phyloP scores from a whole-genome alignment of 352 stramenopile genomes.

The Globisporangium recalcitrans region DNA sequence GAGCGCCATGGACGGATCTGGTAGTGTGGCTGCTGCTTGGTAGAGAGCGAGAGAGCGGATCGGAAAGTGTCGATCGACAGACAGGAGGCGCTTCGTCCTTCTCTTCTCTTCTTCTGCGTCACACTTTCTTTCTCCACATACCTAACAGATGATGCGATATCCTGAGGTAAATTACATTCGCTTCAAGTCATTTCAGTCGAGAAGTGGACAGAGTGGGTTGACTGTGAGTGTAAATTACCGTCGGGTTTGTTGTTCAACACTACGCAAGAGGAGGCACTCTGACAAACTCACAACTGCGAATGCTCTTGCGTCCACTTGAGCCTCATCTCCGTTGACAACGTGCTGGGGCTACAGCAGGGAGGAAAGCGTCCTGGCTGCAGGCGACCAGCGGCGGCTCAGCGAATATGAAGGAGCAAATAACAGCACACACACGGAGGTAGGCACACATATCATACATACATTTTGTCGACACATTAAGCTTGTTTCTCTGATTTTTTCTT shows the following conservation, averaged over 20 bases:
- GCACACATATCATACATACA: conserved; percentile 9
- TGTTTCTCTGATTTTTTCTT: neutral
- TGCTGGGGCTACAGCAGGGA: too few species aligned
- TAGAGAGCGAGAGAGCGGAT: conserved; percentile 2
- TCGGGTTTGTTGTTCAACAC: neutral
- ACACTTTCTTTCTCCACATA: neutral
- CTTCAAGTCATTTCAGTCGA: neutral
- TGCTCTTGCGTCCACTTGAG: neutral
- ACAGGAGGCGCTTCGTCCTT: neutral
- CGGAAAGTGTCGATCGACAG: neutral
- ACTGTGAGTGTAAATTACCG: neutral
- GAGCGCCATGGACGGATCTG: conserved; percentile 53
- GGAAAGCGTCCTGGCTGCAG: too few species aligned
- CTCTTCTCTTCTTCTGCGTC: neutral
- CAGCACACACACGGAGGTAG: neutral
- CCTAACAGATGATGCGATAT: neutral
- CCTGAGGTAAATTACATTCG: conserved; percentile 6
- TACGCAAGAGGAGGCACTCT: neutral
- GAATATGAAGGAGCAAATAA: neutral
- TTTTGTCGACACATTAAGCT: conserved; percentile 8
- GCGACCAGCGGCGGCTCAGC: too few species aligned
- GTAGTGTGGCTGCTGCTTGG: neutral
- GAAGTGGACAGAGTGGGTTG: neutral
- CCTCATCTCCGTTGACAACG: too few species aligned
- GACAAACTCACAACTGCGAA: too few species aligned